These are phyloP conservation scores for Candida golubevii DNA, from an alignment of 805 yeast genomes.

Conservation along the genomic window DNA sequence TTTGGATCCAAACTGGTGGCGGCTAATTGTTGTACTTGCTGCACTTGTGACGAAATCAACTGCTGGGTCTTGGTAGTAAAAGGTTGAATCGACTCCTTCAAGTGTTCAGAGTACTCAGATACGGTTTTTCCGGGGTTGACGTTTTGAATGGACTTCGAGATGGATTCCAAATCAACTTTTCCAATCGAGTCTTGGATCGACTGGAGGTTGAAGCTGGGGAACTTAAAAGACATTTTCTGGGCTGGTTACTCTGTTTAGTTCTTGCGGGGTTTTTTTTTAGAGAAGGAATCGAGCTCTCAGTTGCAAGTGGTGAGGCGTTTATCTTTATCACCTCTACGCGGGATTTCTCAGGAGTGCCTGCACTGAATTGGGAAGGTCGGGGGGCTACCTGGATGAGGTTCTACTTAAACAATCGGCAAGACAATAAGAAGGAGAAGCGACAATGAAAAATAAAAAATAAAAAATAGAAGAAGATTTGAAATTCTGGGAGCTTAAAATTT, in stretches of 20 bases:
- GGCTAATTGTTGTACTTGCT: constrained; percentile 44
- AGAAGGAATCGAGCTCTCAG: too few species aligned
- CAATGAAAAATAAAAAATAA: too few species aligned
- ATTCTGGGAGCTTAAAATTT: too few species aligned
- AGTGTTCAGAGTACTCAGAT: constrained; percentile 35
- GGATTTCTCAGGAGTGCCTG: too few species aligned
- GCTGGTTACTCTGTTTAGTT: not conserved
- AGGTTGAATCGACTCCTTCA: constrained; percentile 46
- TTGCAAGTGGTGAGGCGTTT: too few species aligned
- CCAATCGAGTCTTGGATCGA: constrained; percentile 40
- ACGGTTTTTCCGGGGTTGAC: constrained; percentile 40
- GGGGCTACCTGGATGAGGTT: too few species aligned
- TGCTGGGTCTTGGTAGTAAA: constrained; percentile 56
- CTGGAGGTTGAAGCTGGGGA: constrained; percentile 35
- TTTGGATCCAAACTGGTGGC: constrained; percentile 28
- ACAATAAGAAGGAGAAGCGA: too few species aligned
- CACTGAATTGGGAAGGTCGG: too few species aligned
- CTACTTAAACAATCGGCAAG: too few species aligned
- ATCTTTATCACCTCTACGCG: too few species aligned
- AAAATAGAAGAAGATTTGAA: too few species aligned
- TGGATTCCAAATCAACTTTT: constrained; percentile 32
- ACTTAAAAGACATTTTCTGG: constrained; percentile 33
- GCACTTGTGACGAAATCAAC: constrained; percentile 58
- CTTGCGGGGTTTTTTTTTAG: too few species aligned
- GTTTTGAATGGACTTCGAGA: constrained; percentile 33